These are phyloP conservation scores for Colletotrichum falcatum DNA, from an alignment of 2,329 filamentous ascomycete species.

Conservation along the genomic window DNA sequence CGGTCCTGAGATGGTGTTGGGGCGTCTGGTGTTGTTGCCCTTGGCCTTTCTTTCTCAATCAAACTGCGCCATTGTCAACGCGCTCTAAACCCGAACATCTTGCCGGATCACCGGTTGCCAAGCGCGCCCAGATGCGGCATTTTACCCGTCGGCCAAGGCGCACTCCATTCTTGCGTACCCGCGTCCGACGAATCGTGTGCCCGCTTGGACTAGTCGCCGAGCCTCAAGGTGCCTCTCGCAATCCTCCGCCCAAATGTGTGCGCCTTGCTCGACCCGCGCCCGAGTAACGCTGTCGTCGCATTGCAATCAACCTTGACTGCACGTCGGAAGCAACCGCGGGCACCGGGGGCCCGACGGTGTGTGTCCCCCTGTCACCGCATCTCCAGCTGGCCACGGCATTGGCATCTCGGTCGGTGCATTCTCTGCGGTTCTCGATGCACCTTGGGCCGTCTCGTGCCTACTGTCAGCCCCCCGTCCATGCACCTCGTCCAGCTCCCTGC, in stretches of 20 bases:
- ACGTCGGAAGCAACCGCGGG: background rate
- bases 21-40: constrained; percentile 4
- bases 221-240: background rate
- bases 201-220: background rate
- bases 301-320: background rate
- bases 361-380: background rate
- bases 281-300: background rate
- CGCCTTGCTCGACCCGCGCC: no score
- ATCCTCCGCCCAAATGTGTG: background rate
- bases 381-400: constrained; percentile 20
- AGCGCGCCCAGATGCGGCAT: constrained; percentile 33
- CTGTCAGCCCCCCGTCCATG: background rate
- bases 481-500: background rate
- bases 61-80: constrained; percentile 23
- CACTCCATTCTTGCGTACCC: background rate
- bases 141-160: constrained; percentile 6
- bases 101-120: constrained; percentile 26
- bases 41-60: background rate
- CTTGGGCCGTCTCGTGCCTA: background rate
- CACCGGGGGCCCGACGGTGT: background rate
- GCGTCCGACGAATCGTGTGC: background rate
- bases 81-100: constrained; percentile 4
- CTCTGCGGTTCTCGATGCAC: background rate
- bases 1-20: constrained; percentile 1
- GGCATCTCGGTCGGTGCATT: background rate